phyloP scores from a whole-genome alignment of 2,329 filamentous ascomycete genomes.

The Cyphellophora attinorum region DNA sequence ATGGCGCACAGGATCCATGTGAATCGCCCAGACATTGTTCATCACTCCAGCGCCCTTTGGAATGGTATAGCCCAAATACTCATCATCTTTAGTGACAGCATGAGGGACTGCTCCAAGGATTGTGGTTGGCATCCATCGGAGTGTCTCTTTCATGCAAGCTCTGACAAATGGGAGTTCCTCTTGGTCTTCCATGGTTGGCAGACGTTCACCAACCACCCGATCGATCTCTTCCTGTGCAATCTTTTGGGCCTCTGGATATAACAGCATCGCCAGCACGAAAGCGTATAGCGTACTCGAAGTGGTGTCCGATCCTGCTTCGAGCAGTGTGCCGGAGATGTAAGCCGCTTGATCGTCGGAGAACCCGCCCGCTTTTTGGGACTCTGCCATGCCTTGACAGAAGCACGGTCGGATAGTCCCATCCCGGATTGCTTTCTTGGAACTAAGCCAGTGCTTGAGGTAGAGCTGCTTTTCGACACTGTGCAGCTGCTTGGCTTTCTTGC shows the following conservation, averaged over 20 bases:
- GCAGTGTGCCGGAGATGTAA: slow-evolving; percentile 34
- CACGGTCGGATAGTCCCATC: slow-evolving; percentile 22
- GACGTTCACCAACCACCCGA: slow-evolving; percentile 26
- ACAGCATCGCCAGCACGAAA: slow-evolving; percentile 44
- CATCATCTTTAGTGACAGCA: slow-evolving; percentile 32
- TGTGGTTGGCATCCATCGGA: slow-evolving; percentile 27
- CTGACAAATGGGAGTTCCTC: slow-evolving; percentile 26
- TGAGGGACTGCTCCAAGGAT: slow-evolving; percentile 25
- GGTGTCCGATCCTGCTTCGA: slow-evolving; percentile 33
- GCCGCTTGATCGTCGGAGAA: slow-evolving; percentile 33
- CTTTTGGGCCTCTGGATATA: slow-evolving; percentile 40
- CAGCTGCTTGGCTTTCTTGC: slow-evolving; percentile 19
- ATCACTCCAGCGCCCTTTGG: slow-evolving; percentile 33
- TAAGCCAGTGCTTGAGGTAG: slow-evolving; percentile 11
- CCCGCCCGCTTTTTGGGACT: slow-evolving; percentile 27
- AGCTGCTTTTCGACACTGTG: slow-evolving; percentile 18
- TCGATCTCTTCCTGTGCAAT: slow-evolving; percentile 37
- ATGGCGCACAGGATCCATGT: slow-evolving; percentile 29
- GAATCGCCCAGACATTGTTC: slow-evolving; percentile 16
- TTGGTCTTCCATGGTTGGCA: slow-evolving; percentile 29
- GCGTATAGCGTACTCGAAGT: slow-evolving; percentile 30
- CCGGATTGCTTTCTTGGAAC: slow-evolving; percentile 4
- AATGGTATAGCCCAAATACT: slow-evolving; percentile 39
- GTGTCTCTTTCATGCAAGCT: slow-evolving; percentile 28
- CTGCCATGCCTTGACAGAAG: slow-evolving; percentile 13